These are phyloP conservation scores for Marchantia paleacea DNA, from an alignment of 225 moss, liverwort and hornwort genomes.

Conservation along the genomic window DNA sequence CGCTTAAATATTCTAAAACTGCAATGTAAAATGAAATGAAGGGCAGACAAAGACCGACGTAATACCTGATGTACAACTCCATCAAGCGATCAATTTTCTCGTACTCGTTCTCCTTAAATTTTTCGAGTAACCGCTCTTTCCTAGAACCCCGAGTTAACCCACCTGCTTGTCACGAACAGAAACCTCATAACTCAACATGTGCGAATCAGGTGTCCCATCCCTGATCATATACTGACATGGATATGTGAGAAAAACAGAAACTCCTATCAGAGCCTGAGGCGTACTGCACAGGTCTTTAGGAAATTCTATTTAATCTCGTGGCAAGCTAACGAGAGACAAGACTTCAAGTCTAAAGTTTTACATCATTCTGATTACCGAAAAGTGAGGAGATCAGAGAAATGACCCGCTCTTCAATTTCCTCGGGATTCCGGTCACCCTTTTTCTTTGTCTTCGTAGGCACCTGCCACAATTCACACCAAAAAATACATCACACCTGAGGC, in stretches of 20 bases:
- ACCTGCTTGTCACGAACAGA: constrained; percentile 44
- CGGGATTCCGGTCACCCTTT: constrained; percentile 65
- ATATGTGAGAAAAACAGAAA: too few relatives aligned
- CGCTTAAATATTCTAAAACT: background rate
- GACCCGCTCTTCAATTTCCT: constrained; percentile 91
- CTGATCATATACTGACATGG: background rate
- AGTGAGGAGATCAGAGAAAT: constrained; percentile 89
- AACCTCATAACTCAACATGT: background rate
- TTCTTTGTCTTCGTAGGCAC: constrained; percentile 77
- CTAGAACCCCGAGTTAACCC: constrained; percentile 84
- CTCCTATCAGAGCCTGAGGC: too few relatives aligned
- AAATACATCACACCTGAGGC: background rate
- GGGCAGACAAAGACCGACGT: background rate
- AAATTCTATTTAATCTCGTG: background rate
- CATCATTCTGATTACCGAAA: constrained; percentile 57
- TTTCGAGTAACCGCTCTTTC: constrained; percentile 79
- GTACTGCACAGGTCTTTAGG: background rate
- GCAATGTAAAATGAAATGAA: background rate
- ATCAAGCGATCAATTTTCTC: constrained; percentile 96
- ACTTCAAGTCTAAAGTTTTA: background rate
- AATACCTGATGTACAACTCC: constrained; percentile 94
- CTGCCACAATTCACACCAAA: constrained; percentile 32
- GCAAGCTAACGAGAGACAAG: background rate
- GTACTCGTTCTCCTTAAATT: constrained; percentile 77
- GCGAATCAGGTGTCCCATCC: background rate